Base-by-base conservation (phyloP, 2,329 filamentous ascomycete species). In the Delphinella strobiligena region DNA sequence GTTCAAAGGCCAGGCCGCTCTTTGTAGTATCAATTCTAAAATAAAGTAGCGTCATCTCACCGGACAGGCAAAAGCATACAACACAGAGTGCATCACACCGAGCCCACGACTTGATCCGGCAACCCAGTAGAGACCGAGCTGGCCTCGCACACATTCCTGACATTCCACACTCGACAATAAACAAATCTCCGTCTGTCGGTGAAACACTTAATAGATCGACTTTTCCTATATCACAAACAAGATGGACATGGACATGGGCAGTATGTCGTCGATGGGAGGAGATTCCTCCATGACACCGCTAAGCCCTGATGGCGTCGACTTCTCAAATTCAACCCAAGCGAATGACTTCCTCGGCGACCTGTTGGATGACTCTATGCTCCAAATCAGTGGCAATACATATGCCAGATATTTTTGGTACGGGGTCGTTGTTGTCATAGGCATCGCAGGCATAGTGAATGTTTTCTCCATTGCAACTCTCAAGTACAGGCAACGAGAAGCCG, bases 371-470 rank as follows among this genome's bases (percentile, higher is more conserved):
- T 50, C 48, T 5, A 45, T 51, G 15, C 53, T 63, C 22, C 55
- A 60, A 34, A 30, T 57, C 10, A 50, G 53, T 22, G 60, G 54
- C 4, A 60, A 62, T 38, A 49, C 49, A 19, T 56, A 58, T 40
- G 60, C 61, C 1, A 51, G 54, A 27, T 50, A 58, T 39, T 62
- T 63, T 43, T 63, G 60, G 61, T 62, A 60, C 38, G 61, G 59
- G 2, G 48, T 61, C 17, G 55, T 55, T 12, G 51, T 54, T 8
- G 47, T 61, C 4, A 53, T 63, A 30, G 56, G 35, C 2, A 44
- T 57, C 15, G 50, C 48, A n/a, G 50, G 52, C 7, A 42, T 60
- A 5, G 51, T 53, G 46, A 59, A 61, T 35, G 44, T 54, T 8
- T 39, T 47, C 11, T 41, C 50, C 45, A 55, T 44, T 29, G 41